Base-by-base conservation (phyloP, 179 eudicot species). In the Silene noctiflora region DNA sequence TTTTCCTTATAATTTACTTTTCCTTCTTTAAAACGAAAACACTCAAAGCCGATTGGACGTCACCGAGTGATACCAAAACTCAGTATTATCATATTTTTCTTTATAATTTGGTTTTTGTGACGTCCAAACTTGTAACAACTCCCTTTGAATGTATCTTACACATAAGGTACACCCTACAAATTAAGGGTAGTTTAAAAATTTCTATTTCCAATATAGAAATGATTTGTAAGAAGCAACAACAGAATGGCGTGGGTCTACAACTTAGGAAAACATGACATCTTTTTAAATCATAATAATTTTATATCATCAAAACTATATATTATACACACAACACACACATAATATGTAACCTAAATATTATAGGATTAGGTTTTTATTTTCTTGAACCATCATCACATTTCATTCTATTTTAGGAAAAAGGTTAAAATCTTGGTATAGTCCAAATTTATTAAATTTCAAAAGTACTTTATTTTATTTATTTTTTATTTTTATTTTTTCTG, bases 241-340 rank as follows among this genome's bases (percentile, higher is more conserved):
- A 78, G 86, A 88, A 87, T 87, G 86, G 93, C 90, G 95, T 93
- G 97, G 87, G 87, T 84, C 68, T 85, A 68, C 88, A 83, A 83
- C 83, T 68, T 75, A 75, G 91, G 95, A 84, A 91, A 84, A 68
- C 67, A 74, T 87, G 79, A 80, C 14, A 56, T 70, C 70, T 48
- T 70, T 77, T 70, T 74, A 62, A 68, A 4, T 33, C 85, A 77
- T 82, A 75, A 67, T 80, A 81, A 77, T 82, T 84, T 85, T 81
- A 69, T 16, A 12, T 11, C 4, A 12, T 62, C 8, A 59, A n/a
- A 59, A 59, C 21, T 59, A 11, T 2, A 25, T 64, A 83, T 87
- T 39, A 39, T 39, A 39, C 10, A 39, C 46, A 75, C 35, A 27
- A 14, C 2, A 39, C 10, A 33, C 39, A 33, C 39, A 33, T 2